Evolutionary conservation across 2,329 filamentous ascomycete genomes (phyloP).

Genomic region (Daldinia sp.): DNA sequence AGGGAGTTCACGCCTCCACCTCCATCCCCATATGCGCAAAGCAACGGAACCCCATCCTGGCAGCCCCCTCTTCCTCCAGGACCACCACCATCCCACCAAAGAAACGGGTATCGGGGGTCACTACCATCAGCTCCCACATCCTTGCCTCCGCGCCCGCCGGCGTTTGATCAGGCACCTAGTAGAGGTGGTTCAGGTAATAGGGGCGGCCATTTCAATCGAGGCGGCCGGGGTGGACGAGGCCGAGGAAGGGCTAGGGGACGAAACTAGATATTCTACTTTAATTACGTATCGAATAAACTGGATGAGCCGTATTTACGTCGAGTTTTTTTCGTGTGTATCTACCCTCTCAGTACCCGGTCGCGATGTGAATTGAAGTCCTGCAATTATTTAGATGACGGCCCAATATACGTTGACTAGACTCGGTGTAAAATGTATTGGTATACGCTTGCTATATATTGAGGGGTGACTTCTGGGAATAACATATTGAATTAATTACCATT

Average conservation of each 20-base stretch:
- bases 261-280: conserved; percentile 6
- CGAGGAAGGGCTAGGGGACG: conserved; percentile 25
- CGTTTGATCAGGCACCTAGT: conserved; percentile 14
- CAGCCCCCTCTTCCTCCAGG: conserved; percentile 42
- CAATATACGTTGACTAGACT: neutral
- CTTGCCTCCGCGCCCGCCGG: conserved; percentile 39
- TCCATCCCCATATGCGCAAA: neutral
- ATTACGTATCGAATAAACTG: neutral
- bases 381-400: neutral
- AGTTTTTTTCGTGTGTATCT: neutral
- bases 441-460: neutral
- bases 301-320: neutral
- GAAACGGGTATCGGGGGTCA: conserved; percentile 18
- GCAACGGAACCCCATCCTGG: conserved; percentile 20
- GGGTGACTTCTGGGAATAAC: too few relatives aligned
- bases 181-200: conserved; percentile 26
- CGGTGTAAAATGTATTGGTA: neutral
- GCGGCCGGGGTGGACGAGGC: conserved; percentile 26
- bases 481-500: too few relatives aligned
- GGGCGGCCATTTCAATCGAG: conserved; percentile 16
- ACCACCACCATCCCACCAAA: conserved; percentile 33
- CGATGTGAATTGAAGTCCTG: neutral
- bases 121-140: conserved; percentile 33
- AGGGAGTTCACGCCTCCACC: conserved; percentile 20
- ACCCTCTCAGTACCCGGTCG: neutral